Percentiles rank a stretch among this genome's conserved stretches.
Evolutionary conservation across 2,329 filamentous ascomycete genomes (phyloP).

Genomic region (Cordyceps cateniannulata): DNA sequence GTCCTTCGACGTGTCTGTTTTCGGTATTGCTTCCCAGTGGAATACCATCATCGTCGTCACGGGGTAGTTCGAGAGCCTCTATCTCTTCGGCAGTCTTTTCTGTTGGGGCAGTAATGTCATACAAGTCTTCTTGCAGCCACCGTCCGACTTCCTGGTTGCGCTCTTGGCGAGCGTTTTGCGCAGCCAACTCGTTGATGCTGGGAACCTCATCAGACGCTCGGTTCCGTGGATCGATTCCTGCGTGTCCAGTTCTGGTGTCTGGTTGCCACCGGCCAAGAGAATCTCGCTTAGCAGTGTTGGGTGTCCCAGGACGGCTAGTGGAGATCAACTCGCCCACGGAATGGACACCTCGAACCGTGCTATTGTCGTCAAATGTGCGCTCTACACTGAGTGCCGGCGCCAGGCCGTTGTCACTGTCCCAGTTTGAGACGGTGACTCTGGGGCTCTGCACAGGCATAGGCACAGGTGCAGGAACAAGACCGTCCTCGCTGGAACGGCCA

Average conservation of each 20-base stretch:
- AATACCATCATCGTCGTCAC: conserved; percentile 36
- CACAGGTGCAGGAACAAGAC: conserved; percentile 30
- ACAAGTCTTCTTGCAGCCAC: conserved; percentile 39
- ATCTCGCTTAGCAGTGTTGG: conserved; percentile 28
- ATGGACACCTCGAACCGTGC: conserved; percentile 28
- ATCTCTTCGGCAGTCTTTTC: conserved; percentile 22
- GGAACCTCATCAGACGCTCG: conserved; percentile 37
- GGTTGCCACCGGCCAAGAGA: conserved; percentile 35
- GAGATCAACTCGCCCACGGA: conserved; percentile 35
- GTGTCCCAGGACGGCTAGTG: conserved; percentile 18
- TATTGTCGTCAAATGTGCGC: conserved; percentile 32
- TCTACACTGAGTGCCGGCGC: conserved; percentile 32
- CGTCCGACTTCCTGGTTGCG: conserved; percentile 43
- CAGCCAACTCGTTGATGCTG: conserved; percentile 41
- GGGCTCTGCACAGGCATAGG: conserved; percentile 45
- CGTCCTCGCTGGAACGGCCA: conserved; percentile 45
- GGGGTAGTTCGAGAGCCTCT: conserved; percentile 17
- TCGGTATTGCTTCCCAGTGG: conserved; percentile 40
- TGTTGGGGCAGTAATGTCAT: conserved; percentile 21
- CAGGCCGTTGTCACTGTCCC: conserved; percentile 37
- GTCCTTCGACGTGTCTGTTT: conserved; percentile 42
- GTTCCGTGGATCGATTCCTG: conserved; percentile 41
- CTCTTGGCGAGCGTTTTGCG: conserved; percentile 35
- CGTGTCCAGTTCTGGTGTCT: conserved; percentile 32
- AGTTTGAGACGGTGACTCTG: conserved; percentile 50